Evolutionary conservation across 2,329 filamentous ascomycete genomes (phyloP), one percentile per base, ranked within the genome.

Genomic region (Verticillium nubilum): DNA sequence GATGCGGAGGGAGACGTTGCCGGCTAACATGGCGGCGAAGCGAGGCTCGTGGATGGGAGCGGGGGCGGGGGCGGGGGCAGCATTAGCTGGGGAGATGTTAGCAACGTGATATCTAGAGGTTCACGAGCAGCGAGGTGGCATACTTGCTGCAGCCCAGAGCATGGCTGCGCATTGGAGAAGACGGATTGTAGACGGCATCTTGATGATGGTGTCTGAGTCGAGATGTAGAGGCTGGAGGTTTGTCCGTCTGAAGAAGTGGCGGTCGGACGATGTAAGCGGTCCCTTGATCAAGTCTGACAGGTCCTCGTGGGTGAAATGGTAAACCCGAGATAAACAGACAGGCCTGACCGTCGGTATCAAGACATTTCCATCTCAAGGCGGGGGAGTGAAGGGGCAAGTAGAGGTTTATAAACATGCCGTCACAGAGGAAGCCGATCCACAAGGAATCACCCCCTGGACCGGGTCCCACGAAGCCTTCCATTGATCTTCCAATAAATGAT

Each of bases 1-100:
- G 63, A 78, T 71, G 52, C 76, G 74, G 9, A 79, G 69, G n/a
- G 70, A 61, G 5, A 68, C 64, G 54, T 67, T 70, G 60, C 61
- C 62, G 37, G 59, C 61, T 31, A 63, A 61, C 31, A 64, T 58
- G 33, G 57, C 35, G 12, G 47, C 53, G 58, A 63, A 59, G 54
- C 62, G 57, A 31, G 56, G 17, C 19, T 57, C 52, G 47, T 63
- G 50, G n/a, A 31, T 29, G 23, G 57, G 52, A 57, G 53, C 31
- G 10, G 54, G 55, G 12, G 25, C 54, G 15, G 61, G 56, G 17
- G 35, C 10, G 4, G 62, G 60, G 19, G 59, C 62, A 53, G 62
- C 62, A 57, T 58, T n/a, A 52, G 59, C 62, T 61, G 59, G 31
- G 19, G 2, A 23, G 23, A 26, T 28, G 52, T 53, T 13, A 56